Evolutionary conservation across 768 basidiomycete species (phyloP).

Genomic region (Rubroboletus pulcherrimus): DNA sequence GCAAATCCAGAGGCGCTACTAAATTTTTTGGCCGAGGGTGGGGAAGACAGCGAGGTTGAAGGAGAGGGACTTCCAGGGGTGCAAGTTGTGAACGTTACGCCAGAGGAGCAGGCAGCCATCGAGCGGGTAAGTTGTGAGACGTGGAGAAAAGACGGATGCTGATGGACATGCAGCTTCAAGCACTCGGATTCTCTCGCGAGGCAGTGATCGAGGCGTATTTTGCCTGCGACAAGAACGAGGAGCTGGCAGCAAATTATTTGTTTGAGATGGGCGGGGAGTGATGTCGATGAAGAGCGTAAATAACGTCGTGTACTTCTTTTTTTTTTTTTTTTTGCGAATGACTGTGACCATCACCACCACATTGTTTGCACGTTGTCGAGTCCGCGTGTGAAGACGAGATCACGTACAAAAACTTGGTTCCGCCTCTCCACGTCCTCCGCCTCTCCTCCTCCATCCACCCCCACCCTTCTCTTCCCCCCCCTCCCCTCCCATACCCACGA

Average conservation of each 20-base stretch:
- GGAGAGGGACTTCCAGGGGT: constrained; percentile 33
- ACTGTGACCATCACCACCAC: constrained; percentile 3
- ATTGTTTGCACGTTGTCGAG: constrained; percentile 27
- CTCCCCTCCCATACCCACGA: constrained; percentile 26
- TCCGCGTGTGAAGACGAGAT: constrained; percentile 29
- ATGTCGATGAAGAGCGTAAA: not conserved
- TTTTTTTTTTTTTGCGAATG: not conserved
- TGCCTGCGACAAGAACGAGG: constrained; percentile 95
- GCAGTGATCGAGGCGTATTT: constrained; percentile 87
- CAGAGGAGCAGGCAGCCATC: constrained; percentile 86
- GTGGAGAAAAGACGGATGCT: not conserved
- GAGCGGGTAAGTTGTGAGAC: constrained; percentile 61
- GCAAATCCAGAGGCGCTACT: constrained; percentile 69
- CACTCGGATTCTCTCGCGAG: constrained; percentile 81
- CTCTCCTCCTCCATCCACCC: constrained; percentile 11
- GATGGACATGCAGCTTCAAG: constrained; percentile 57
- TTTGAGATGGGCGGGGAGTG: constrained; percentile 71
- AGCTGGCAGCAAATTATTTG: constrained; percentile 90
- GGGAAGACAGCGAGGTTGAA: constrained; percentile 37
- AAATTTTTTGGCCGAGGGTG: constrained; percentile 54
- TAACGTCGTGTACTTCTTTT: not conserved
- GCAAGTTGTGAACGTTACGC: constrained; percentile 68
- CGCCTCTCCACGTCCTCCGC: constrained; percentile 20
- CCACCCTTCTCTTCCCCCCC: constrained; percentile 1
- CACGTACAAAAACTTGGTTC: constrained; percentile 28